phyloP scores from a whole-genome alignment of 768 basidiomycete genomes.

The Rhodotorula diobovata region DNA sequence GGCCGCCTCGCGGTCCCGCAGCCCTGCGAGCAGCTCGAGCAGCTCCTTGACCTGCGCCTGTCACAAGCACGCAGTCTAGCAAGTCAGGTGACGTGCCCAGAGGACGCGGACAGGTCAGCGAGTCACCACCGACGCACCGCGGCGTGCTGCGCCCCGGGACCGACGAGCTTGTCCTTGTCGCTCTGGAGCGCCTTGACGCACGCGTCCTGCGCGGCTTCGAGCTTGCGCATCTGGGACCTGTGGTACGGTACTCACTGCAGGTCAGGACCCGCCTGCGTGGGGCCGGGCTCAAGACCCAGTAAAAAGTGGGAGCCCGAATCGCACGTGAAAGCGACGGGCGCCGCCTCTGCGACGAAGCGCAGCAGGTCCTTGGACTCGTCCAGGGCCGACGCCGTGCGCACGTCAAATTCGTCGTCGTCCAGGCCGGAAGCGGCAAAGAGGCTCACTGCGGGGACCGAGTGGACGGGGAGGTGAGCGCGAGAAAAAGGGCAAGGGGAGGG shows the following conservation, averaged over 20 bases:
- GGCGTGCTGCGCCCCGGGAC: too few species aligned
- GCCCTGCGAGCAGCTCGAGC: neutral
- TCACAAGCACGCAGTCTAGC: neutral
- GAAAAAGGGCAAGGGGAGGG: too few species aligned
- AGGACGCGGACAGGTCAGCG: too few species aligned
- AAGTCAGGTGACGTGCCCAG: too few species aligned
- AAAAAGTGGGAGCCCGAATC: too few species aligned
- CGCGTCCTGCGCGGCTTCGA: neutral
- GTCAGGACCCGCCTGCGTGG: too few species aligned
- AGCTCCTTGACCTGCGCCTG: neutral
- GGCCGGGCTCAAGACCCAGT: too few species aligned
- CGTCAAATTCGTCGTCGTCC: neutral
- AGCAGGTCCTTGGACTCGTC: neutral
- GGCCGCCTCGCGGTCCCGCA: neutral
- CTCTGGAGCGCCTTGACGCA: neutral
- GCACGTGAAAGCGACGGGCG: neutral
- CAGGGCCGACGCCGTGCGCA: neutral
- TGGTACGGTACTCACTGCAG: too few species aligned
- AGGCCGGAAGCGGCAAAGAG: neutral
- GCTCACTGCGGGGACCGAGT: neutral
- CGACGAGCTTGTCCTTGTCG: neutral
- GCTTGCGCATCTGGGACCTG: neutral
- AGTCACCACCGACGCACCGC: neutral
- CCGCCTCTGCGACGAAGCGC: neutral
- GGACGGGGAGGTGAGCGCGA: too few species aligned